phyloP scores from a whole-genome alignment of 306 rosid species.

The Vigna angularis region DNA sequence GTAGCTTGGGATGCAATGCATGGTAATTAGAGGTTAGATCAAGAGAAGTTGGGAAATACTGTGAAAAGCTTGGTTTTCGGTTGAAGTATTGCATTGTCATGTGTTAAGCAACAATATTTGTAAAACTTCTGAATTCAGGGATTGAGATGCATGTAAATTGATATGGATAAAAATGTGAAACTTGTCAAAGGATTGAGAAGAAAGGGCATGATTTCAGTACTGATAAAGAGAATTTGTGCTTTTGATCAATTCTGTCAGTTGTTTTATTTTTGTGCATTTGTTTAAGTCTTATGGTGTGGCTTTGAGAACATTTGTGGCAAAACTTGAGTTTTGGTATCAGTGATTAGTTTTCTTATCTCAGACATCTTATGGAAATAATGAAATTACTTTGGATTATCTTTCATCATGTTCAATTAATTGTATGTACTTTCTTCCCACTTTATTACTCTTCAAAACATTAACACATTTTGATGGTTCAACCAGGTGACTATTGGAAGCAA shows the following conservation, averaged over 20 bases:
- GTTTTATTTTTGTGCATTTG: not conserved
- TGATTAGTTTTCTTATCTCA: constrained; percentile 14
- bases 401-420: constrained; percentile 36
- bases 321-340: not conserved
- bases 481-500: constrained; percentile 56
- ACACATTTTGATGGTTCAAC: constrained; percentile 48
- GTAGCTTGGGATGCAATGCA: constrained; percentile 20
- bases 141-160: not conserved
- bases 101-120: constrained; percentile 1
- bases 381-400: constrained; percentile 20
- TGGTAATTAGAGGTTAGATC: not conserved
- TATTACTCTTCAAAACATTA: constrained; percentile 32
- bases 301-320: constrained; percentile 18
- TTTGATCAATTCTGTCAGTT: not conserved
- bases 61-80: not conserved
- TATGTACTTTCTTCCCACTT: constrained; percentile 4
- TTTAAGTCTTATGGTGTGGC: not conserved
- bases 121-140: not conserved
- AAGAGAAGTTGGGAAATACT: not conserved
- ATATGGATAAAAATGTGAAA: not conserved
- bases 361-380: not conserved
- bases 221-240: not conserved
- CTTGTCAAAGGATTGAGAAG: not conserved
- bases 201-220: not conserved
- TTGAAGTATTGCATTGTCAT: too few species aligned